Base-by-base conservation (phyloP, 2,329 filamentous ascomycete genomes). In the Colletotrichum acutatum region DNA sequence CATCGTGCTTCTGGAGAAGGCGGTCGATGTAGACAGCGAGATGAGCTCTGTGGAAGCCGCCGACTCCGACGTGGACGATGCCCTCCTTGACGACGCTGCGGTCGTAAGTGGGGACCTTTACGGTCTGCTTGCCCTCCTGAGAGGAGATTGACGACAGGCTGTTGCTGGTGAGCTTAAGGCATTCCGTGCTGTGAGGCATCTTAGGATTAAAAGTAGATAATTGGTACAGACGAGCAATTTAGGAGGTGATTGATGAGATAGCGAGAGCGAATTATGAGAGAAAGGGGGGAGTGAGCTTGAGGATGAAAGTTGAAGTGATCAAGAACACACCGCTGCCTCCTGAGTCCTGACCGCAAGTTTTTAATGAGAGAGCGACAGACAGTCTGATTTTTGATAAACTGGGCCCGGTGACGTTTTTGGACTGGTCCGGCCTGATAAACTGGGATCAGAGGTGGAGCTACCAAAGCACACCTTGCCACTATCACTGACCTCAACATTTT, bases 1-100 rank as follows among this genome's bases (percentile, higher is more conserved):
- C 76, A 14, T 80, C 82, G 69, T 86, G 83, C 70, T 87, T 82
- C 78, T 84, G 79, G 77, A 88, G 84, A 79, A 88, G 78, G 59
- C 82, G 78, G 79, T 88, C 81, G 68, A 88, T 77, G 76, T 89
- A 89, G 75, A 88, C 85, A 24, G 87, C 87, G 78, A 89, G 77
- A 70, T 89, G 87, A 26, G 87, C 86, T 75, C 87, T 81, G 82
- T 89, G 87, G 81, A 89, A 89, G 77, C 87, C 87, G 74, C 87
- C 87, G 14, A 89, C 86, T 63, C 87, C 87, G 68, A 89, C 80
- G 79, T 89, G 87, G 58, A 89, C 87, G 65, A 89, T 88, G 49
- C 87, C 87, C 78, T 89, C 85, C 81, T 87, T 88, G 74, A 88
- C 81, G 52, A 79, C 81, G 74, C 76, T 76, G 74, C 87, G 86